Conservation (phyloP, 306 rosid genomes). For the Echinosophora koreensis region DNA sequence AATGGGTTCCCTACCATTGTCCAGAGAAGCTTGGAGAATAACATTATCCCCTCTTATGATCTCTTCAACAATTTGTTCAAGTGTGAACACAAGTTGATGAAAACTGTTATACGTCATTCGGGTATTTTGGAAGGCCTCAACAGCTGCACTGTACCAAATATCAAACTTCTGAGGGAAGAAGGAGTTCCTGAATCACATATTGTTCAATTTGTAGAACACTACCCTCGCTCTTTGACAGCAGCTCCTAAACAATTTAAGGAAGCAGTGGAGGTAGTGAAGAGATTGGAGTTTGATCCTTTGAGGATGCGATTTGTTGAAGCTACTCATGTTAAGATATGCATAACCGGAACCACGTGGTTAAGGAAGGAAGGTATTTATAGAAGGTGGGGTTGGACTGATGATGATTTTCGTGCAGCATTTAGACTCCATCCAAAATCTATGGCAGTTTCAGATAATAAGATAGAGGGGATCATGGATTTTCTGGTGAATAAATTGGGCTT, state of each 20-base stretch:
- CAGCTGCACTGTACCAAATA: background rate
- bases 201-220: slow-evolving; percentile 13
- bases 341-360: slow-evolving; percentile 46
- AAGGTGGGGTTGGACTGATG: slow-evolving; percentile 52
- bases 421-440: slow-evolving; percentile 42
- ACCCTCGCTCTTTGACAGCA: slow-evolving; percentile 23
- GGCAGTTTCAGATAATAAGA: slow-evolving; percentile 42
- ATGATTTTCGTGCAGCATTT: slow-evolving; percentile 41
- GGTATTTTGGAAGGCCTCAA: background rate
- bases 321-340: background rate
- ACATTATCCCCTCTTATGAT: background rate
- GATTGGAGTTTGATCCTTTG: slow-evolving; percentile 47
- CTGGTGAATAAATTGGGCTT: slow-evolving; percentile 46
- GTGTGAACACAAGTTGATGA: background rate
- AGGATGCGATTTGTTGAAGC: slow-evolving; percentile 28
- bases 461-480: slow-evolving; percentile 44
- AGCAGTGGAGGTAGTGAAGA: slow-evolving; percentile 33
- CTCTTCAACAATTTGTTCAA: background rate
- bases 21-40: background rate
- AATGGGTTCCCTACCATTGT: background rate
- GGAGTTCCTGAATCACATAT: slow-evolving; percentile 41
- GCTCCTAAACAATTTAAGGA: background rate
- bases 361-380: slow-evolving; percentile 43
- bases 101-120: background rate
- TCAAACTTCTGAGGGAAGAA: background rate